These are phyloP conservation scores for Sporothrix sp. DNA, from an alignment of 2,329 filamentous ascomycete genomes.

Conservation along the genomic window DNA sequence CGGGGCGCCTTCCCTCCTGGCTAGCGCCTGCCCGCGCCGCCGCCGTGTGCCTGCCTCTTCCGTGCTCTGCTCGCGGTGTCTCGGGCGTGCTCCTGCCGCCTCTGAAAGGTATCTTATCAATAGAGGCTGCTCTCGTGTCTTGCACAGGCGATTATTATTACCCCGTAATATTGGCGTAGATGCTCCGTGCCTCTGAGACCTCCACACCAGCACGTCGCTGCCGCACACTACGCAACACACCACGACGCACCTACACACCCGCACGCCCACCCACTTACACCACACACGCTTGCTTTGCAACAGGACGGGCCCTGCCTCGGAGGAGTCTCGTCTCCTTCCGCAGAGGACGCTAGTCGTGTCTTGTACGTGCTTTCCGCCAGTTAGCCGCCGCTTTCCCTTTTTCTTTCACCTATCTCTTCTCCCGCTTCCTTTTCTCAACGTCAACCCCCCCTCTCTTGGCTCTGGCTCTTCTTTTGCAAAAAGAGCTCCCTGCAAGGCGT, in stretches of 20 bases:
- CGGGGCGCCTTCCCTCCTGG: too few species aligned
- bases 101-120: too few species aligned
- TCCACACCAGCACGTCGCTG: slow-evolving; percentile 1
- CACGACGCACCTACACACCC: not conserved
- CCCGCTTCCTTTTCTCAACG: not conserved
- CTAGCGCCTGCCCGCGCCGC: not conserved
- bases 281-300: not conserved
- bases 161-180: not conserved
- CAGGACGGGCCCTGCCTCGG: not conserved
- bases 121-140: not conserved
- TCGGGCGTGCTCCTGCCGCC: too few species aligned
- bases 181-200: not conserved
- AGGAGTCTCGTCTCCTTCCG: slow-evolving; percentile 7
- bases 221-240: slow-evolving; percentile 1
- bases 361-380: slow-evolving; percentile 3
- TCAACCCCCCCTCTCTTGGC: not conserved
- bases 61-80: too few species aligned
- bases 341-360: slow-evolving; percentile 8
- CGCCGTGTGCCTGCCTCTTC: too few species aligned
- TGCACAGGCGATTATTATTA: not conserved
- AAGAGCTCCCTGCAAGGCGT: too few species aligned
- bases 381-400: slow-evolving; percentile 9
- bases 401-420: slow-evolving; percentile 9
- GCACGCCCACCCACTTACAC: slow-evolving; percentile 1
- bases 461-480: not conserved